A percentile compares a stretch with the other conserved stretches of the same genome.
Evolutionary conservation across 1,139 yeast species (phyloP).

Genomic region (Lizanozyma gosingica): DNA sequence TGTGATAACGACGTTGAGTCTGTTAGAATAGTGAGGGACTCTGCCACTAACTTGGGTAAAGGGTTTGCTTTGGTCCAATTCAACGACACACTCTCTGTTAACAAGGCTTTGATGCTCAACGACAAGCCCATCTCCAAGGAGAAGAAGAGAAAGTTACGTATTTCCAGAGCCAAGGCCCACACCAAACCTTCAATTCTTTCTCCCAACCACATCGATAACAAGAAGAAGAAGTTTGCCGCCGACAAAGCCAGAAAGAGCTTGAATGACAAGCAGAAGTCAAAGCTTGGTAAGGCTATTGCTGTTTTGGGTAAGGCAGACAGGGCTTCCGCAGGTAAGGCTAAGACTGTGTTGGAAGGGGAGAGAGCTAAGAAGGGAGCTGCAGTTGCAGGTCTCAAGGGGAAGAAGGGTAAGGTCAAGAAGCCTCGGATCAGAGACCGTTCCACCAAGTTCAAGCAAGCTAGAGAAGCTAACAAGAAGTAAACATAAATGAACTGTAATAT

Average conservation of each 20-base stretch:
- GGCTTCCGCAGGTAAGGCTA: slow-evolving; percentile 46
- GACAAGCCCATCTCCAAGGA: slow-evolving; percentile 52
- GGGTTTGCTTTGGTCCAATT: slow-evolving; percentile 97
- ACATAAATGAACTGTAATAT: too few species aligned
- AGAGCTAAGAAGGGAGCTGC: slow-evolving; percentile 68
- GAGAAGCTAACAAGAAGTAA: slow-evolving; percentile 7
- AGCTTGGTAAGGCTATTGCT: slow-evolving; percentile 69
- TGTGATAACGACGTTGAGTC: slow-evolving; percentile 71
- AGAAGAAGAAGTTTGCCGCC: slow-evolving; percentile 16
- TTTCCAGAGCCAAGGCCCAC: slow-evolving; percentile 62
- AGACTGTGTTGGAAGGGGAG: slow-evolving; percentile 58
- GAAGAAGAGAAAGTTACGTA: slow-evolving; percentile 62
- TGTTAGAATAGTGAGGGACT: slow-evolving; percentile 83
- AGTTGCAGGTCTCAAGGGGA: slow-evolving; percentile 50
- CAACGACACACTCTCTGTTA: slow-evolving; percentile 69
- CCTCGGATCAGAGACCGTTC: slow-evolving; percentile 64
- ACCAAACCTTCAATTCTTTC: slow-evolving; percentile 39
- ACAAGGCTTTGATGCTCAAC: slow-evolving; percentile 71
- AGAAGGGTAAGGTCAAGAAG: slow-evolving; percentile 41
- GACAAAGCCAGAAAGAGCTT: slow-evolving; percentile 19
- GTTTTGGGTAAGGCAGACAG: slow-evolving; percentile 76
- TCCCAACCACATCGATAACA: slow-evolving; percentile 36
- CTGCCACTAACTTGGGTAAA: slow-evolving; percentile 91
- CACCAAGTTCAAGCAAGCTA: slow-evolving; percentile 44
- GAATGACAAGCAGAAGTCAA: slow-evolving; percentile 62